phyloP scores from a whole-genome alignment of 306 rosid genomes.

The Biancaea sappan region DNA sequence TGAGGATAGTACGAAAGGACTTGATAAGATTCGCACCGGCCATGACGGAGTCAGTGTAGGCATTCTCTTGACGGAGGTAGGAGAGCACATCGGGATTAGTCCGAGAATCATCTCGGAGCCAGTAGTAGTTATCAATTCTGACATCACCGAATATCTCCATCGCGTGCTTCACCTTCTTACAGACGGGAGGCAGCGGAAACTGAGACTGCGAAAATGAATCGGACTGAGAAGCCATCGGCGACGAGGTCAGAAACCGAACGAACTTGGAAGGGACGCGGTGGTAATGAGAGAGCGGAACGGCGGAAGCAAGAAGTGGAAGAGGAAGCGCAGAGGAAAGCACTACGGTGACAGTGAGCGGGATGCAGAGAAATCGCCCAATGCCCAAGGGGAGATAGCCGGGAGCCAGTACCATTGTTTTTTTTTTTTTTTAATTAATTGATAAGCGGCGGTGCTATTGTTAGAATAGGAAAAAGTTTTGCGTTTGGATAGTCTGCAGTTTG shows the following conservation, averaged over 20 bases:
- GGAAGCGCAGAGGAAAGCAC: conserved; percentile 33
- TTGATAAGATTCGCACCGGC: conserved; percentile 47
- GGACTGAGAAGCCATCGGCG: conserved; percentile 37
- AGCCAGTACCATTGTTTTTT: conserved; percentile 21
- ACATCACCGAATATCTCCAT: conserved; percentile 84
- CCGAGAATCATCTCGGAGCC: conserved; percentile 94
- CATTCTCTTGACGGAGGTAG: conserved; percentile 70
- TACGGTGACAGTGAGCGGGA: conserved; percentile 36
- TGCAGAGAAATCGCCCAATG: conserved; percentile 29
- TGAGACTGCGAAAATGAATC: conserved; percentile 27
- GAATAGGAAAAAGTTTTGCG: too few species aligned
- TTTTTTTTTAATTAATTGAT: too few species aligned
- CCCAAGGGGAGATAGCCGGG: not conserved
- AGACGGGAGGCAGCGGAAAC: conserved; percentile 58
- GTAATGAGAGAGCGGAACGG: conserved; percentile 20
- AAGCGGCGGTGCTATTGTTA: too few species aligned
- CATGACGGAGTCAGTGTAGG: conserved; percentile 62
- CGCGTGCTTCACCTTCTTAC: conserved; percentile 69
- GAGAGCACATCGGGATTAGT: conserved; percentile 62
- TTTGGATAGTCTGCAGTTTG: too few species aligned
- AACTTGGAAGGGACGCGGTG: conserved; percentile 5
- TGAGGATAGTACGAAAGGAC: not conserved
- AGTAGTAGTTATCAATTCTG: conserved; percentile 78
- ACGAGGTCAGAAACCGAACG: not conserved
- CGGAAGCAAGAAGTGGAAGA: conserved; percentile 24